phyloP scores from a whole-genome alignment of 169 alveolate species.

The Cryptosporidium canis region DNA sequence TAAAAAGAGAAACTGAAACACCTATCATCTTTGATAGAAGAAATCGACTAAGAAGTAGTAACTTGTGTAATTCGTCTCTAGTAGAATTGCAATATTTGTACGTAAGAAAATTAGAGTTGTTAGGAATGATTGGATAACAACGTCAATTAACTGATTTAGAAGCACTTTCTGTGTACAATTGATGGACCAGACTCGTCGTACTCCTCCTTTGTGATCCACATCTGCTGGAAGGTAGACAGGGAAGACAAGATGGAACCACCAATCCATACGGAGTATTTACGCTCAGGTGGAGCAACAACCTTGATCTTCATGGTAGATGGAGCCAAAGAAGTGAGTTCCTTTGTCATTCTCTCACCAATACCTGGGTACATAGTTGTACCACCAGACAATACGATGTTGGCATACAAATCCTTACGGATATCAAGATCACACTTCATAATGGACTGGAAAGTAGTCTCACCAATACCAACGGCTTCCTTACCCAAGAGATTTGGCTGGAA shows the following conservation, averaged over 20 bases:
- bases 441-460: constrained; percentile 93
- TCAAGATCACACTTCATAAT: constrained; percentile 96
- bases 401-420: constrained; percentile 94
- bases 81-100: neutral
- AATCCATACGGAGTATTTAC: constrained; percentile 98
- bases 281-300: constrained; percentile 99
- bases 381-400: constrained; percentile 95
- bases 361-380: constrained; percentile 98
- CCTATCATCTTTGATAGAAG: neutral
- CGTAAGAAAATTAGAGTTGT: neutral
- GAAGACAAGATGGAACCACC: constrained; percentile 98
- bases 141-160: constrained; percentile 82
- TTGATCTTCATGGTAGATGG: constrained; percentile 96
- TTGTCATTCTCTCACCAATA: constrained; percentile 95
- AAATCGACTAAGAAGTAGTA: neutral
- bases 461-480: constrained; percentile 95
- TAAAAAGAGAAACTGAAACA: neutral
- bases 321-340: constrained; percentile 95
- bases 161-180: constrained; percentile 97
- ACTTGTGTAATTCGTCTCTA: constrained; percentile 21
- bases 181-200: constrained; percentile 98
- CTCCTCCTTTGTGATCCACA: constrained; percentile 98
- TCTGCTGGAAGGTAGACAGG: constrained; percentile 94
- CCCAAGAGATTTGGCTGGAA: constrained; percentile 96
- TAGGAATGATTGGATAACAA: neutral